These are phyloP conservation scores for button mushroom (Agaricus bisporus) DNA, from an alignment of 768 basidiomycete species.

Conservation along the genomic window DNA sequence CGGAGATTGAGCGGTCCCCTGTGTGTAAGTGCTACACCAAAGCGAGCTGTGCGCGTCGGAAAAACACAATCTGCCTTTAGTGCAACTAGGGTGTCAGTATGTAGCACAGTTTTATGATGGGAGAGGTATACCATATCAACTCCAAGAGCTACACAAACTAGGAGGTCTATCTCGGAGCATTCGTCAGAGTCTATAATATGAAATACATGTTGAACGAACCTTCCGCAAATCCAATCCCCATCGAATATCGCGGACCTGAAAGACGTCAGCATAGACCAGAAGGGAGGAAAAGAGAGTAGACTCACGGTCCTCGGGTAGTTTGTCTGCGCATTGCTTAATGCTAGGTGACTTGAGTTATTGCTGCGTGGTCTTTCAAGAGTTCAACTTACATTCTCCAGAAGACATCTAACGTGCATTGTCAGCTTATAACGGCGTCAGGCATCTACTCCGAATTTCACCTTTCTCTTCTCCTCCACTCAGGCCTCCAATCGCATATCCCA, in stretches of 20 bases:
- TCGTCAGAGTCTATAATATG: not conserved
- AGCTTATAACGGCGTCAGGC: not conserved
- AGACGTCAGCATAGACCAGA: constrained; percentile 10
- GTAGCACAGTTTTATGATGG: not conserved
- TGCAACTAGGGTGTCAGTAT: constrained; percentile 19
- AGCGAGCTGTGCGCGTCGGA: constrained; percentile 87
- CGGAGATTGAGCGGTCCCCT: constrained; percentile 80
- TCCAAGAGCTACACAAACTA: constrained; percentile 89
- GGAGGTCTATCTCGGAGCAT: constrained; percentile 47
- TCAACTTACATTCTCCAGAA: constrained; percentile 77
- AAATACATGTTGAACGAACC: constrained; percentile 33
- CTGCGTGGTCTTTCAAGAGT: not conserved
- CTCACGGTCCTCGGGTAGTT: constrained; percentile 73
- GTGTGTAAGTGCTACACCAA: constrained; percentile 84
- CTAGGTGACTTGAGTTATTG: constrained; percentile 27
- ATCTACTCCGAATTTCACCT: constrained; percentile 35
- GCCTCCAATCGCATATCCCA: constrained; percentile 91
- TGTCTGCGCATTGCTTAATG: constrained; percentile 76
- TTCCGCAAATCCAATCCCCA: constrained; percentile 93
- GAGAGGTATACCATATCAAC: constrained; percentile 70
- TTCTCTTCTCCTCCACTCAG: constrained; percentile 90
- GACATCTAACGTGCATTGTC: constrained; percentile 39
- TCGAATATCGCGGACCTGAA: constrained; percentile 81
- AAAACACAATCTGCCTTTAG: constrained; percentile 83
- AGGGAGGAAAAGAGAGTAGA: constrained; percentile 9